Evolutionary conservation across 2,329 filamentous ascomycete genomes (phyloP).

Genomic region (Diaporthe citrichinensis): DNA sequence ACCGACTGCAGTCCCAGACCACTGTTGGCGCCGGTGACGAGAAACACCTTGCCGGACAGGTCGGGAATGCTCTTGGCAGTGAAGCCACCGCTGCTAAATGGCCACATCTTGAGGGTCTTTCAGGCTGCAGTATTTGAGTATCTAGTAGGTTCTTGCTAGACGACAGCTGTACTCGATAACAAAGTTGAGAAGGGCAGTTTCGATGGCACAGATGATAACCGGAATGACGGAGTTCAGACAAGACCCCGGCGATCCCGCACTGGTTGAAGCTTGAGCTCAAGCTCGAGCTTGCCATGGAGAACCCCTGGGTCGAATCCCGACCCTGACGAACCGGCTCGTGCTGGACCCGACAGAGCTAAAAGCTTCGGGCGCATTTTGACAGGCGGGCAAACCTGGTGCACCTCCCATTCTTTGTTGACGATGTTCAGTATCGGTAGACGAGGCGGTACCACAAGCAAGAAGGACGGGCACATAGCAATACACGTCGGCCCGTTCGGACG

Average conservation of each 20-base stretch:
- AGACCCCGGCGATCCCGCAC: not conserved
- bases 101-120: slow-evolving; percentile 30
- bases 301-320: not conserved
- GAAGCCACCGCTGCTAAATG: slow-evolving; percentile 45
- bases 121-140: not conserved
- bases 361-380: too few species aligned
- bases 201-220: not conserved
- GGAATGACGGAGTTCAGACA: not conserved
- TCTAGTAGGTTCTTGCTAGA: not conserved
- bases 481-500: not conserved
- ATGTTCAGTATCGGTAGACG: not conserved
- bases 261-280: not conserved
- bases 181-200: not conserved
- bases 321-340: slow-evolving; percentile 14
- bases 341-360: slow-evolving; percentile 3
- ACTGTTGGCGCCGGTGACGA: slow-evolving; percentile 64
- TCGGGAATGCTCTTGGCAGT: slow-evolving; percentile 55
- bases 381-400: not conserved
- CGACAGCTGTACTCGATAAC: not conserved
- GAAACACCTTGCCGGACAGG: slow-evolving; percentile 57
- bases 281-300: not conserved
- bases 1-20: slow-evolving; percentile 64
- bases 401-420: too few species aligned
- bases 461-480: not conserved
- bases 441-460: not conserved